Evolutionary conservation across 2,329 filamentous ascomycete genomes (phyloP), one percentile per base, ranked within the genome.

Genomic region (Ophiostoma tasmaniense): DNA sequence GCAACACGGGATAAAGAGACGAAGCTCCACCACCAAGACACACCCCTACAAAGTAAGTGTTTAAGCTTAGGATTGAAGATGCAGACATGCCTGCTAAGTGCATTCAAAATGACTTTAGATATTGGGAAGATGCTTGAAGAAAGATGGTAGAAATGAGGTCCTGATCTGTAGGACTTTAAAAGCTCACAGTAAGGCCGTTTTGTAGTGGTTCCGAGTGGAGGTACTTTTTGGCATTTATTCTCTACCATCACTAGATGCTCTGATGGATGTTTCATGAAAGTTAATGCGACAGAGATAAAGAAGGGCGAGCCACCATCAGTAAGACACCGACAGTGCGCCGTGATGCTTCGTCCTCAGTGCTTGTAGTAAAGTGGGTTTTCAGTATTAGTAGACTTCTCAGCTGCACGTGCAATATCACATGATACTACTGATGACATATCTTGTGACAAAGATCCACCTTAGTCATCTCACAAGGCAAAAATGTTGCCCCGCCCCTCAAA

Each of bases 401-500:
- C 33, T 33, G 33, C 33, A 33, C 33, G 33, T 33, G 33, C 30
- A 3, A 33, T 6, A 3, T 3, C 30, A 33, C 22, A 11, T 13
- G 3, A 20, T 14, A 11, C 10, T 17, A 7, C 62, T 25, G n/a
- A n/a, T 64, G 62, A 65, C 7, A 2, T 0, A 20, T 0, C 22
- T 4, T 14, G 37, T 39, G 35, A 55, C 22, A 3, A 1, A 0
- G 39, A 20, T 14, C n/a, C n/a, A 13, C 11, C 11, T 65, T 65
- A 65, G 64, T 30, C 64, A 65, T 39, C 6, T 13, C n/a, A 35
- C 10, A n/a, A 37, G 33, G 61, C 68, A 67, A 66, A 62, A 30
- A 55, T 62, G 22, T 67, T 70, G 69, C 67, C 69, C 67, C 69
- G 67, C 69, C 67, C 62, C 66, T 45, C 25, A 28, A 30, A 64